phyloP scores from a whole-genome alignment of 164 flowering plant species.

The Malania oleifera region DNA sequence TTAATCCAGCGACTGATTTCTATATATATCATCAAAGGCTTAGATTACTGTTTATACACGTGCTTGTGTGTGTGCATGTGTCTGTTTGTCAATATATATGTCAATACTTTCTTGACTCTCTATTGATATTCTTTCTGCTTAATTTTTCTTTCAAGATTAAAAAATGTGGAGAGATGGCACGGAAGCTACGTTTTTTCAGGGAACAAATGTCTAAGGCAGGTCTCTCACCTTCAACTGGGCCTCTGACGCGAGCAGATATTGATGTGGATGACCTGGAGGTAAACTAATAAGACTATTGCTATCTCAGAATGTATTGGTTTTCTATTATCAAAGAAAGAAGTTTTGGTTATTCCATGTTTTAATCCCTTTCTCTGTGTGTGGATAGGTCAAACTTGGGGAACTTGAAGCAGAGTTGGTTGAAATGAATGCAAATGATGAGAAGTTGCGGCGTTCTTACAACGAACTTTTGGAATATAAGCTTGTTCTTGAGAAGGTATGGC shows the following conservation, averaged over 20 bases:
- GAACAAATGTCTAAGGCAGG: not conserved
- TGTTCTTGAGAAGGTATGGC: conserved; percentile 1
- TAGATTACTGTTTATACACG: no score
- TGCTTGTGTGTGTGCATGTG: no score
- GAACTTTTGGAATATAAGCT: conserved; percentile 1
- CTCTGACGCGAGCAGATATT: not conserved
- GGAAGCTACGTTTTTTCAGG: not conserved
- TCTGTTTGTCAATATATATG: no score
- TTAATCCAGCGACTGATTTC: no score
- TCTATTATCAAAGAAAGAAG: no score
- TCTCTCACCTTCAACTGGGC: not conserved
- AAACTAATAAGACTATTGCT: no score
- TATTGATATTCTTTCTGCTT: no score
- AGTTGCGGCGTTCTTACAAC: conserved; percentile 1
- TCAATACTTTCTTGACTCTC: no score
- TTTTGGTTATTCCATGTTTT: no score
- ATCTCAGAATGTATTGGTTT: no score
- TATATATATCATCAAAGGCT: no score
- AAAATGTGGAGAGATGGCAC: not conserved
- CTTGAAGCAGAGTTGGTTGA: conserved; percentile 1
- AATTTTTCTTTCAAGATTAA: not conserved
- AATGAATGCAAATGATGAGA: conserved; percentile 1
- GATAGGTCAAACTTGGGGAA: conserved; percentile 2
- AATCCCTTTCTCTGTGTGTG: no score
- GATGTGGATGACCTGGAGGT: not conserved